Conservation (phyloP, 139 green algal species). For the Auxenochlorella pyrenoidosa region DNA sequence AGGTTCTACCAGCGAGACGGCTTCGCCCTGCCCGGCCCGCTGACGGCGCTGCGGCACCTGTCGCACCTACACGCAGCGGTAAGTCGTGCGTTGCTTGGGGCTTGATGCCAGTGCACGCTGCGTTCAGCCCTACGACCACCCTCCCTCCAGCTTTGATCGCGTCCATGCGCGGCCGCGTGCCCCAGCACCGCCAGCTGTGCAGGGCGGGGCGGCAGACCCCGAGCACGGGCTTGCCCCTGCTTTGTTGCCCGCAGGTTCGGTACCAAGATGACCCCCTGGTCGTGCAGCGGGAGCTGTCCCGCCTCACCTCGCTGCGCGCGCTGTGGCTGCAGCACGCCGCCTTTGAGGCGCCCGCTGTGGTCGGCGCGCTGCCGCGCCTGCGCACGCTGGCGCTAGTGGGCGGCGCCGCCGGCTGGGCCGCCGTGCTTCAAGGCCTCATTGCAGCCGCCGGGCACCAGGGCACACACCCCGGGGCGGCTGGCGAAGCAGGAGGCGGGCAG, state of each 20-base stretch:
- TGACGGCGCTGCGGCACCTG: background rate
- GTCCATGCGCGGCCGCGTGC: too few species aligned
- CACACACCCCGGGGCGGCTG: background rate
- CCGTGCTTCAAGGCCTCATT: background rate
- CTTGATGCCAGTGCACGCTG: too few species aligned
- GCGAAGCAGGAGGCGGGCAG: background rate
- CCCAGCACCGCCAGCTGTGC: too few species aligned
- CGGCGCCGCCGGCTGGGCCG: background rate
- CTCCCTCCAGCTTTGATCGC: too few species aligned
- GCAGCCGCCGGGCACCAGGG: too few species aligned
- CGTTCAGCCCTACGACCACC: too few species aligned
- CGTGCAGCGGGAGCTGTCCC: background rate
- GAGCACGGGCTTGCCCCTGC: too few species aligned
- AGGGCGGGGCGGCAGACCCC: too few species aligned
- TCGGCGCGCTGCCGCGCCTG: slow-evolving; percentile 8
- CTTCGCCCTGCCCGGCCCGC: slow-evolving; percentile 16
- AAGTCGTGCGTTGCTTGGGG: too few species aligned
- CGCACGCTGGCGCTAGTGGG: slow-evolving; percentile 15
- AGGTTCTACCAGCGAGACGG: slow-evolving; percentile 14
- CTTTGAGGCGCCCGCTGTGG: background rate
- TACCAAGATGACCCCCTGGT: slow-evolving; percentile 12
- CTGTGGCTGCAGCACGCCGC: slow-evolving; percentile 31
- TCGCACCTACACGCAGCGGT: background rate
- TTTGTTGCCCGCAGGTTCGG: background rate
- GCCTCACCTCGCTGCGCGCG: background rate